phyloP scores from a whole-genome alignment of 225 moss, liverwort and hornwort genomes.

The Marchantia polymorpha region DNA sequence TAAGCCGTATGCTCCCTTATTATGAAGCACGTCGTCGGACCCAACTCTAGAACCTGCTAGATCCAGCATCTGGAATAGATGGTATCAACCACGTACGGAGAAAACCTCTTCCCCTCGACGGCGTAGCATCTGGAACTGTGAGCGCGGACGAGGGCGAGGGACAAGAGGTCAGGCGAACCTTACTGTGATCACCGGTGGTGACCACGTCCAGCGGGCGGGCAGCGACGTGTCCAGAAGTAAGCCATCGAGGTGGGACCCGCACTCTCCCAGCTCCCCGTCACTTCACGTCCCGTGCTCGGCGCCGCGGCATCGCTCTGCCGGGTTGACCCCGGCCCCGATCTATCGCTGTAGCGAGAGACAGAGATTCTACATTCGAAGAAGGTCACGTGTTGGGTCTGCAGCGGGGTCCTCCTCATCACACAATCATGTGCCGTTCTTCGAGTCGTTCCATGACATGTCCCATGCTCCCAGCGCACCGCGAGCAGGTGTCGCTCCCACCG shows the following conservation, averaged over 20 bases:
- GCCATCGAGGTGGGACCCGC: background rate
- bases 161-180: no score
- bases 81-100: background rate
- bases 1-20: no score
- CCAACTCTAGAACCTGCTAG: background rate
- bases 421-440: no score
- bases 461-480: no score
- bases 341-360: background rate
- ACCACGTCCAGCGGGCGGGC: background rate
- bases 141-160: no score
- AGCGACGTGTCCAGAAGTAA: background rate
- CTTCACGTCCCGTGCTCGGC: background rate
- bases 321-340: slow-evolving; percentile 4
- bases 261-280: background rate
- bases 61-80: background rate
- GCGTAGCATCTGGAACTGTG: background rate
- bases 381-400: background rate
- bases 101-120: background rate
- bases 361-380: background rate
- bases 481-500: no score
- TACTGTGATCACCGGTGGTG: background rate
- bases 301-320: background rate
- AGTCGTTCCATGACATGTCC: no score
- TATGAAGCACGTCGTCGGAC: background rate
- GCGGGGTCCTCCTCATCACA: background rate